Base-by-base conservation (phyloP, 192 early-diverging fungal species). In the Mortierella alpina region DNA sequence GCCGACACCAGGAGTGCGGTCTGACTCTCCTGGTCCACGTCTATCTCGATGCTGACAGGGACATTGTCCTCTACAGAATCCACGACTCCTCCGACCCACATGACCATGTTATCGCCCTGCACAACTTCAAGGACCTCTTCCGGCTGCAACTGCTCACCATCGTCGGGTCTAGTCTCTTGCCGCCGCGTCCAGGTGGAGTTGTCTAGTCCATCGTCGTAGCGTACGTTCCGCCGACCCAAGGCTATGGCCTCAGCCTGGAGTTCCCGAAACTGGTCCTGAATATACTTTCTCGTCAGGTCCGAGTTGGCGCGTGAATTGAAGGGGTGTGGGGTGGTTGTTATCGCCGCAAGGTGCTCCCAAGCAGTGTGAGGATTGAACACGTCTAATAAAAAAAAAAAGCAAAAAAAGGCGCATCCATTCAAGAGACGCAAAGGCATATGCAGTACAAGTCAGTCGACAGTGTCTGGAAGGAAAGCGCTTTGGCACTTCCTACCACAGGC, bases 1-100 rank as follows among this genome's bases (percentile, higher is more conserved):
- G 91, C 90, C 52, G 89, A 88, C 0, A 93, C 79, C 41, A 93
- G 72, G 15, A 92, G 70, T 3, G 92, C 88, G 39, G 51, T 42
- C 23, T 80, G 77, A n/a, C 59, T 80, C 18, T 72, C 70, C 39
- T 80, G 64, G 54, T 80, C 70, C 20, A 80, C 40, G 39, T 67
- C 77, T 68, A 80, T 80, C 65, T 80, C 77, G 47, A 72, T 72
- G 31, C 62, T 41, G 13, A 80, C 77, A 51, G 70, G 70, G n/a
- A 72, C 66, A 12, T 60, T 48, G 2, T 59, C 70, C 13, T 80
- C 77, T 51, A 57, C 56, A 5, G 77, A 80, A 22, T 60, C 51
- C 5, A 54, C 23, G 7, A 80, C 77, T 20, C 77, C 77, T 8
- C 77, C 77, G 13, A 80, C 61, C 77, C 77, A 80, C 69, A 80